Percentiles rank a stretch among this genome's conserved stretches.
Evolutionary conservation across 768 basidiomycete species (phyloP).

Genomic region (Plicaturopsis crispa): DNA sequence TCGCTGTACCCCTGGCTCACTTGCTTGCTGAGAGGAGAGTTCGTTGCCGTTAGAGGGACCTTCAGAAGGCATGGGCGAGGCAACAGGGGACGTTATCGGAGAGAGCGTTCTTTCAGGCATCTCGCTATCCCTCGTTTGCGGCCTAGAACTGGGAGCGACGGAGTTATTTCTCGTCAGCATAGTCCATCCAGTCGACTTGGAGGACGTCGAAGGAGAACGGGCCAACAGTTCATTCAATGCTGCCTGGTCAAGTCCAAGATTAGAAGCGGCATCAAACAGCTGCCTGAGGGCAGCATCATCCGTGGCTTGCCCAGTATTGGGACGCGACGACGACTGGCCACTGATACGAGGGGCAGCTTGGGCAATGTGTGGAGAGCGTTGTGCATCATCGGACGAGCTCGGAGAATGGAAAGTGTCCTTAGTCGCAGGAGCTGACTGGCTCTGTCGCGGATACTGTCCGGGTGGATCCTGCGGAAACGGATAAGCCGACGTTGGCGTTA

Average conservation of each 20-base stretch:
- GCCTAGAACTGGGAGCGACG: conserved; percentile 20
- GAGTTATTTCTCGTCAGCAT: conserved; percentile 37
- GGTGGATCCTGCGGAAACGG: not conserved
- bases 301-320: too few relatives aligned
- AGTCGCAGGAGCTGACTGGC: conserved; percentile 17
- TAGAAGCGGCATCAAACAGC: conserved; percentile 67
- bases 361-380: not conserved
- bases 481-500: conserved; percentile 24
- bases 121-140: conserved; percentile 11
- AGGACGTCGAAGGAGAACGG: conserved; percentile 63
- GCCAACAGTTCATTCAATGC: conserved; percentile 64
- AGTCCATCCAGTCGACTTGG: conserved; percentile 42
- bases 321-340: not conserved
- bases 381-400: not conserved
- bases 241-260: conserved; percentile 66
- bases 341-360: not conserved
- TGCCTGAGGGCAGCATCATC: conserved; percentile 58
- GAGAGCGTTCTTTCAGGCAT: conserved; percentile 10
- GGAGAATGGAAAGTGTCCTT: conserved; percentile 4
- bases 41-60: not conserved
- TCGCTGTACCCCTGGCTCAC: too few relatives aligned
- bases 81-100: conserved; percentile 11
- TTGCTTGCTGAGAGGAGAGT: too few relatives aligned
- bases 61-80: not conserved
- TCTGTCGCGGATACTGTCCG: conserved; percentile 16